Base-by-base conservation (phyloP, 805 yeast species). In the Myxozyma sirexii region DNA sequence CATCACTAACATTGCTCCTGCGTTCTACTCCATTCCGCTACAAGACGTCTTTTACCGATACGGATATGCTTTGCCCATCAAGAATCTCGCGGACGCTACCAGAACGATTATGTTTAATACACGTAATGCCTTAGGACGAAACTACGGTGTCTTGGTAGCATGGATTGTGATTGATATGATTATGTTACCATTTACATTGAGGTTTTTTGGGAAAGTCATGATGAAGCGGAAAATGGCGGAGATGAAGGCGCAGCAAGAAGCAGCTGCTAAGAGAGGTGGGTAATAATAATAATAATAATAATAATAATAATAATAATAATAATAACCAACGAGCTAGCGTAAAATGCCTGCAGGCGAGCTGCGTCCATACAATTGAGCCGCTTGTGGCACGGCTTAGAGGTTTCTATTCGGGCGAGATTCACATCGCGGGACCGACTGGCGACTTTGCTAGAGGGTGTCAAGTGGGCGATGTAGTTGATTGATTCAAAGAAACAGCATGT, bases 41-140 rank as follows among this genome's bases (percentile, higher is more conserved):
- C 76, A 80, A 31, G 82, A 85, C 3, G 63, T 71, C n/a, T 78
- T 88, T 63, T 87, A 76, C 74, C 74, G 85, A 57, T 84, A 80
- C 70, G 88, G 91, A 19, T 85, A 85, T 67, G 86, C 82, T 19
- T 75, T 84, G 76, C 96, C 94, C 3, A 79, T 86, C 55, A 85
- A 85, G 67, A 85, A 86, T 65, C 80, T 87, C 0, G 79, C 80
- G 54, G 90, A 84, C 65, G 79, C 84, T 29, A 79, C 79, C 68
- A 84, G 84, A 69, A 85, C 86, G 1, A 72, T 85, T 0, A 76
- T 87, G 52, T 80, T 84, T 68, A 73, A 83, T 67, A 75, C 86
- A 2, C 84, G 80, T 67, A 84, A 85, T 3, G 67, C 79, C 24
- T 55, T 86, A 68, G 90, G 90, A 13, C 71, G 85, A 66, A 79